phyloP scores from a whole-genome alignment of 2,329 filamentous ascomycete genomes.

The Fusarium sp. region DNA sequence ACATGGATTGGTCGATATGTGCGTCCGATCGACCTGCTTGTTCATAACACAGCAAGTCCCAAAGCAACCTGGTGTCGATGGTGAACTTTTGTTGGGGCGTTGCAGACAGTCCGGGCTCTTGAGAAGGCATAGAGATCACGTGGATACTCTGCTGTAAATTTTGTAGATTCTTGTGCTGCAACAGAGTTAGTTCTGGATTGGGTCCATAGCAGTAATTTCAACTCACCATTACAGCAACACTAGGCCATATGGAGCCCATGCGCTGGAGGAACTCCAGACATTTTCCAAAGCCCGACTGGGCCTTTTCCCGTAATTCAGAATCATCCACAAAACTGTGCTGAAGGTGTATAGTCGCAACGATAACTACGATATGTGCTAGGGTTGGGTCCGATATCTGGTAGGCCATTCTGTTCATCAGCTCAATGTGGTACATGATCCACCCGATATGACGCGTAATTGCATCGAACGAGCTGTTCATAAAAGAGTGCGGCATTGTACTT shows the following conservation, averaged over 20 bases:
- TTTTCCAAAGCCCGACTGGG: background rate
- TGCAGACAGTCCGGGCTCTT: no score
- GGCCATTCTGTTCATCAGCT: background rate
- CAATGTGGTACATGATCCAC: conserved; percentile 13
- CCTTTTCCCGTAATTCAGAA: background rate
- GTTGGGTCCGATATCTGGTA: conserved; percentile 9
- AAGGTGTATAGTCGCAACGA: conserved; percentile 8
- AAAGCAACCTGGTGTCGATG: conserved; percentile 4
- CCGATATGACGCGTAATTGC: background rate
- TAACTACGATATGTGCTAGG: background rate
- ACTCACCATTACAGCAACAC: background rate
- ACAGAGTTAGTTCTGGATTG: accelerated
- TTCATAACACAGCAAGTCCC: background rate
- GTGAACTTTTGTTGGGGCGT: background rate
- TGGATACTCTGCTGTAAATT: conserved; percentile 3
- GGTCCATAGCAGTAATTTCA: accelerated
- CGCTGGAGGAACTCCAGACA: conserved; percentile 1
- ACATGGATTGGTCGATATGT: background rate
- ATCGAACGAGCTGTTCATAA: conserved; percentile 1
- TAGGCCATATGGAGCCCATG: background rate
- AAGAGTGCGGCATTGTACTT: background rate
- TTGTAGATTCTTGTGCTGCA: background rate
- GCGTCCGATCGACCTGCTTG: background rate
- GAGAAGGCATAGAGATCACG: accelerated
- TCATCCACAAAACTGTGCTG: conserved; percentile 10